These are phyloP conservation scores for Lanmaoa pseudosensibilis DNA, from an alignment of 768 basidiomycete genomes.

Conservation along the genomic window DNA sequence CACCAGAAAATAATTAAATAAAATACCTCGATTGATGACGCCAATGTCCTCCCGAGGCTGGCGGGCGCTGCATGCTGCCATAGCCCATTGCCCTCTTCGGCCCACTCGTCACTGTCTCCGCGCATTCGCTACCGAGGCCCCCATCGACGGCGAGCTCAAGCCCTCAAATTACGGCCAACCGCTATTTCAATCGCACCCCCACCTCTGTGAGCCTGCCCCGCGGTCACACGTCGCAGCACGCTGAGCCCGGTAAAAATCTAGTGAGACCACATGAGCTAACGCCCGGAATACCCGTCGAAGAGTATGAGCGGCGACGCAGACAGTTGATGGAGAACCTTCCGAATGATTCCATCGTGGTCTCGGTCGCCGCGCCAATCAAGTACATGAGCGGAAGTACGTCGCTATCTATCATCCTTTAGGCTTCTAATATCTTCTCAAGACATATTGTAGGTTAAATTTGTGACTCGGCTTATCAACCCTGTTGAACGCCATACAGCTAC, in stretches of 20 bases:
- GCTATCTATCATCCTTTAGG: slow-evolving; percentile 9
- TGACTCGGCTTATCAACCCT: slow-evolving; percentile 3
- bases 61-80: slow-evolving; percentile 12
- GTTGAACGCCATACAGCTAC: slow-evolving; percentile 57
- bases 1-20: background rate
- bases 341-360: slow-evolving; percentile 70
- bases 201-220: slow-evolving; percentile 53
- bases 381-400: slow-evolving; percentile 81
- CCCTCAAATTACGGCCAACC: slow-evolving; percentile 84
- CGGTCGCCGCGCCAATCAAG: slow-evolving; percentile 76
- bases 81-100: background rate
- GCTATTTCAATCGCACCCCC: slow-evolving; percentile 73
- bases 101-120: slow-evolving; percentile 10
- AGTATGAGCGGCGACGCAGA: slow-evolving; percentile 73
- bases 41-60: slow-evolving; percentile 23
- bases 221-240: background rate
- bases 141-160: slow-evolving; percentile 42
- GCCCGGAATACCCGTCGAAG: slow-evolving; percentile 72
- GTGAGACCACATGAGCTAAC: slow-evolving; percentile 71
- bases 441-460: slow-evolving; percentile 65
- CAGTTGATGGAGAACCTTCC: slow-evolving; percentile 75
- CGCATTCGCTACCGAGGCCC: slow-evolving; percentile 36
- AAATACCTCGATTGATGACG: slow-evolving; percentile 2
- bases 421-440: slow-evolving; percentile 36
- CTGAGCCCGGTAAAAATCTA: slow-evolving; percentile 25